Base-by-base conservation (phyloP, 2,329 filamentous ascomycete species). In the Aspergillus candidus region DNA sequence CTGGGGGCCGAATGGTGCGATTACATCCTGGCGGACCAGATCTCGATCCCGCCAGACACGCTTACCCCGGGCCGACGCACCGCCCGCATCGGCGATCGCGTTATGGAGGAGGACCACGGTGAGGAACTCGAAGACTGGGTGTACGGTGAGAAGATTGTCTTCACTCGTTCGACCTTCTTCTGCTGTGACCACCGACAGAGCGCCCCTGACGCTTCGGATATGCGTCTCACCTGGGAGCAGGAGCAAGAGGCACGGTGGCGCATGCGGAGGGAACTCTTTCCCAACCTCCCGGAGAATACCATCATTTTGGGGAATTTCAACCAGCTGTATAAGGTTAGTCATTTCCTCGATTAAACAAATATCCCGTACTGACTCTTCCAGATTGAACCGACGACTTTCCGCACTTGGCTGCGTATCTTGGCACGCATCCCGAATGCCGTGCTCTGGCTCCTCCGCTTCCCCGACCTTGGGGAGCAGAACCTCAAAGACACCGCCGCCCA, bases 291-390 rank as follows among this genome's bases (percentile, higher is more conserved):
- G 3, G 86, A 97, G 57, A 84, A 95, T 62, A 79, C 82, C 14
- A 82, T 98, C 57, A 96, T 98, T 56, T 77, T 98, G 46, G 93
- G 88, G 6, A 98, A 98, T 67, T 98, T 98, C 70, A 98, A 98
- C 62, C 93, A 98, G 66, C 74, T 98, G 29, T 98, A 98, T 72
- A 98, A 98, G 82, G 90, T 93, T 73, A 35, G 52, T 44, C 12
- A 33, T 33, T n/a, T 13, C 13, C n/a, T n/a, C 2, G 11, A 5
- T 18, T 17, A 2, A 22, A 32, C 22, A 1, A 11, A 18, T 31
- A 40, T 13, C 29, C 14, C 34, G 5, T 22, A 29, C 42, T 47
- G 17, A 44, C 46, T n/a, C 13, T 18, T 33, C 6, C 49, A 95
- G 89, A 97, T 98, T 67, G 93, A 98, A 56, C 93, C 93, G 2